phyloP scores from a whole-genome alignment of 73 alveolate species.

The Loxodes magnus region DNA sequence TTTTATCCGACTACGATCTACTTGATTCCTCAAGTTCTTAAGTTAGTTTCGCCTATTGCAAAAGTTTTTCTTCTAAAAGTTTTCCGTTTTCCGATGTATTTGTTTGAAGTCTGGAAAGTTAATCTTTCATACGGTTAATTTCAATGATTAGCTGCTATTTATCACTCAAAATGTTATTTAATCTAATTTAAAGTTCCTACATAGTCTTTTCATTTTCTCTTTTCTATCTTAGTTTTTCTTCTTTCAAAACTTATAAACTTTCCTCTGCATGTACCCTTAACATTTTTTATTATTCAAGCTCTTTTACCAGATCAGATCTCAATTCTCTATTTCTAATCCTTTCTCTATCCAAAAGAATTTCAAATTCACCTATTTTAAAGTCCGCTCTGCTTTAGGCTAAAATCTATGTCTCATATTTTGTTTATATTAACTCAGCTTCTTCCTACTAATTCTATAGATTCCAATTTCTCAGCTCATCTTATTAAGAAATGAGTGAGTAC shows the following conservation, averaged over 20 bases:
- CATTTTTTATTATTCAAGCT: conserved; percentile 28
- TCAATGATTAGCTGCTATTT: conserved; percentile 18
- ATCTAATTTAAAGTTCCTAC: conserved; percentile 14
- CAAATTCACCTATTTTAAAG: conserved; percentile 20
- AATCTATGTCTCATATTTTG: no score
- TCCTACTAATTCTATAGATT: no score
- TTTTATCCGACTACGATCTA: conserved; percentile 7
- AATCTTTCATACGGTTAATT: conserved; percentile 13
- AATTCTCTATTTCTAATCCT: conserved; percentile 10
- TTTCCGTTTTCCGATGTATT: conserved; percentile 9
- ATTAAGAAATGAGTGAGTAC: no score
- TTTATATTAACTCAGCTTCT: no score
- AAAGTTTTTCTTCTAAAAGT: conserved; percentile 23
- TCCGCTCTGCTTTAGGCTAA: no score
- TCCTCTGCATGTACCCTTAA: conserved; percentile 20
- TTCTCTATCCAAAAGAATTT: conserved; percentile 23
- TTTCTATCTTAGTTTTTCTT: conserved; percentile 27
- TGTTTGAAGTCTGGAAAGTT: conserved; percentile 1
- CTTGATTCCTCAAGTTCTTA: conserved; percentile 24
- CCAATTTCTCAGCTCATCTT: no score
- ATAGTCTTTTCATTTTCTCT: conserved; percentile 11
- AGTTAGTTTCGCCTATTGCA: conserved; percentile 11
- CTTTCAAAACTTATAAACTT: conserved; percentile 17
- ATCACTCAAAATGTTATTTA: conserved; percentile 15
- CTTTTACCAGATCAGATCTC: conserved; percentile 18